phyloP scores from a whole-genome alignment of 2,329 filamentous ascomycete genomes.

The Microsporum canis region DNA sequence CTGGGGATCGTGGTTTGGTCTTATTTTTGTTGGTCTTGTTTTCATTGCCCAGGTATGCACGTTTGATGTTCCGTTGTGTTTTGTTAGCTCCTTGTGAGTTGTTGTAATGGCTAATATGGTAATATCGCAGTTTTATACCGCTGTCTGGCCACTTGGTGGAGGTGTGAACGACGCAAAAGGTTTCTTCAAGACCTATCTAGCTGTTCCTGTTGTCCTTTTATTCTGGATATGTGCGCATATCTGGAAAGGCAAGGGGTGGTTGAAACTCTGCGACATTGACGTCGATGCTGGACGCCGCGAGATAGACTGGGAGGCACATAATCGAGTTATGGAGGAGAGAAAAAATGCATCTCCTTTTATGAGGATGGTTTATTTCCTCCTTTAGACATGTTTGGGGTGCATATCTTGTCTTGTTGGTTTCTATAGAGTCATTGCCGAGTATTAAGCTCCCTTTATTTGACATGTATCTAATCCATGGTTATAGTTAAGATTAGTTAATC shows the following conservation, averaged over 20 bases:
- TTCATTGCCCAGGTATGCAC: slow-evolving; percentile 38
- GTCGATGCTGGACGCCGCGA: slow-evolving; percentile 54
- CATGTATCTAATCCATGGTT: background rate
- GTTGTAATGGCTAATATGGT: background rate
- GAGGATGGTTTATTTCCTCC: slow-evolving; percentile 12
- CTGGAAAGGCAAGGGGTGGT: slow-evolving; percentile 55
- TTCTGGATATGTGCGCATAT: slow-evolving; percentile 49
- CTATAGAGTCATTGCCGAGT: background rate
- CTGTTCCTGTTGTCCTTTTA: slow-evolving; percentile 21
- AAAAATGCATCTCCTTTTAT: slow-evolving; percentile 8
- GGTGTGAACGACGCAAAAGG: slow-evolving; percentile 14
- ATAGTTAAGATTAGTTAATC: background rate
- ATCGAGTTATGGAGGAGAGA: slow-evolving; percentile 26
- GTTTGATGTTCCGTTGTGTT: slow-evolving; percentile 6
- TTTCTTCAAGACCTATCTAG: slow-evolving; percentile 25
- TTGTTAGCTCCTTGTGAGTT: background rate
- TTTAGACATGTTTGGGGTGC: background rate
- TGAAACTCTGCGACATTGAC: slow-evolving; percentile 50
- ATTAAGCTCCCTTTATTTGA: background rate
- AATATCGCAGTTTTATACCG: slow-evolving; percentile 19
- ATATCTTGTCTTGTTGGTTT: background rate
- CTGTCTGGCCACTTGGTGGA: slow-evolving; percentile 18
- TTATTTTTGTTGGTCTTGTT: slow-evolving; percentile 43
- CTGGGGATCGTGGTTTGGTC: slow-evolving; percentile 49
- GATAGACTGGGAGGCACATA: slow-evolving; percentile 54